These are phyloP conservation scores for Aspergillus diversus DNA, from an alignment of 495 filamentous ascomycete genomes.

Conservation along the genomic window DNA sequence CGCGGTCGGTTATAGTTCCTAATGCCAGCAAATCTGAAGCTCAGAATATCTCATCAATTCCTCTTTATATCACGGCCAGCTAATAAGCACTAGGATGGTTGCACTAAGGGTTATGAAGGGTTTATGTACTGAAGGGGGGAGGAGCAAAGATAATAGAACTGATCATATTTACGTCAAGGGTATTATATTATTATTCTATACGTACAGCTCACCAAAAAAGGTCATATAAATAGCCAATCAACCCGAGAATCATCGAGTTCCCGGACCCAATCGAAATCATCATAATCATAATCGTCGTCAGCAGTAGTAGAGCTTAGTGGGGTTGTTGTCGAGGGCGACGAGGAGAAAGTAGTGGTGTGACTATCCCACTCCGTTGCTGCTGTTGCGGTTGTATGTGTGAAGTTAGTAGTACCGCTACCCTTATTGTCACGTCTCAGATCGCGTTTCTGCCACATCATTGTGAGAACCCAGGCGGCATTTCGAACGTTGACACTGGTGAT, in stretches of 20 bases:
- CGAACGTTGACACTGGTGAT: slow-evolving; percentile 50
- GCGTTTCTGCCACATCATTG: slow-evolving; percentile 52
- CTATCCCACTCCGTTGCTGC: not conserved
- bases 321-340: slow-evolving; percentile 14
- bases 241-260: slow-evolving; percentile 48
- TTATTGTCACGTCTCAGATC: slow-evolving; percentile 33
- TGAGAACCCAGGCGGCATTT: slow-evolving; percentile 51
- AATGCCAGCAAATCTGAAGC: too few species aligned
- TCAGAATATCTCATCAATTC: too few species aligned
- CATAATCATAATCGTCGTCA: slow-evolving; percentile 33
- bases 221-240: slow-evolving; percentile 53
- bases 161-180: slow-evolving; percentile 3
- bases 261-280: slow-evolving; percentile 51
- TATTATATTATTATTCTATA: slow-evolving; percentile 21
- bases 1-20: too few species aligned
- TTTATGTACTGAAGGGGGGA: not conserved
- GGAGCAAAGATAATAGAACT: not conserved
- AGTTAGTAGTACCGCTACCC: not conserved
- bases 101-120: too few species aligned
- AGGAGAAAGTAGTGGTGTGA: not conserved
- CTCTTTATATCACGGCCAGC: too few species aligned
- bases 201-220: slow-evolving; percentile 14
- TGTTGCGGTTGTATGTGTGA: not conserved
- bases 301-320: slow-evolving; percentile 13
- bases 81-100: too few species aligned